A percentile compares a stretch with the other conserved stretches of the same genome.
phyloP scores from a whole-genome alignment of 2,329 filamentous ascomycete species.

The Chrysoporthe puriensis region DNA sequence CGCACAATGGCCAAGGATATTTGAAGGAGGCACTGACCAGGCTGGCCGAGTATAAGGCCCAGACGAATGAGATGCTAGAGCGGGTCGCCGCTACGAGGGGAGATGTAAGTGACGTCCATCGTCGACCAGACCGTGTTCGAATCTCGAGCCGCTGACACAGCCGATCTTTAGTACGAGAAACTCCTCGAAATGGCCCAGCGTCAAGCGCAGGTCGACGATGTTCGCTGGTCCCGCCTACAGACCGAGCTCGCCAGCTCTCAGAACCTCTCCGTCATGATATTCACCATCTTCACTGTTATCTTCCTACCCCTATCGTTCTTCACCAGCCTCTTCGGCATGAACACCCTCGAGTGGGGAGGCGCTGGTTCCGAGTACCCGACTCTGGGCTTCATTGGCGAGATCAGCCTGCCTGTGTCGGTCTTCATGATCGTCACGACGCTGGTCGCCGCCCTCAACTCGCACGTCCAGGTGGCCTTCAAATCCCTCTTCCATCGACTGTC shows the following conservation, averaged over 20 bases:
- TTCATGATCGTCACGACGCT: slow-evolving; percentile 54
- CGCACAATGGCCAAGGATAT: slow-evolving; percentile 53
- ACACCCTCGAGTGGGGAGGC: slow-evolving; percentile 60
- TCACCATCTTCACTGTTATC: slow-evolving; percentile 66
- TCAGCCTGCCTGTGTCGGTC: slow-evolving; percentile 54
- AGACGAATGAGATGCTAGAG: slow-evolving; percentile 60
- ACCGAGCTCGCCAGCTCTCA: slow-evolving; percentile 66
- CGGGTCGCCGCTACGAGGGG: slow-evolving; percentile 61
- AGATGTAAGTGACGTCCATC: slow-evolving; percentile 45
- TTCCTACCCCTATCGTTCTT: slow-evolving; percentile 69
- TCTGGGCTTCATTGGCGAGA: slow-evolving; percentile 49
- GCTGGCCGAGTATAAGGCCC: slow-evolving; percentile 58
- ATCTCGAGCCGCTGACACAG: slow-evolving; percentile 31
- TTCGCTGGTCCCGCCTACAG: slow-evolving; percentile 63
- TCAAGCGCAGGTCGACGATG: slow-evolving; percentile 68
- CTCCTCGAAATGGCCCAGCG: slow-evolving; percentile 69
- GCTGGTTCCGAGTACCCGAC: slow-evolving; percentile 48
- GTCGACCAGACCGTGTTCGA: slow-evolving; percentile 35
- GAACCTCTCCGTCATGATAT: slow-evolving; percentile 67
- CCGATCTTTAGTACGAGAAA: slow-evolving; percentile 57
- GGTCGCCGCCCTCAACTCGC: slow-evolving; percentile 59
- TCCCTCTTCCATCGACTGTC: slow-evolving; percentile 26
- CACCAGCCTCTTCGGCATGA: slow-evolving; percentile 68
- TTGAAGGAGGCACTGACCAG: slow-evolving; percentile 56
- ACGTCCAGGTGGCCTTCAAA: slow-evolving; percentile 40